Conservation (phyloP, 768 basidiomycete species). For the Russula vinacea region DNA sequence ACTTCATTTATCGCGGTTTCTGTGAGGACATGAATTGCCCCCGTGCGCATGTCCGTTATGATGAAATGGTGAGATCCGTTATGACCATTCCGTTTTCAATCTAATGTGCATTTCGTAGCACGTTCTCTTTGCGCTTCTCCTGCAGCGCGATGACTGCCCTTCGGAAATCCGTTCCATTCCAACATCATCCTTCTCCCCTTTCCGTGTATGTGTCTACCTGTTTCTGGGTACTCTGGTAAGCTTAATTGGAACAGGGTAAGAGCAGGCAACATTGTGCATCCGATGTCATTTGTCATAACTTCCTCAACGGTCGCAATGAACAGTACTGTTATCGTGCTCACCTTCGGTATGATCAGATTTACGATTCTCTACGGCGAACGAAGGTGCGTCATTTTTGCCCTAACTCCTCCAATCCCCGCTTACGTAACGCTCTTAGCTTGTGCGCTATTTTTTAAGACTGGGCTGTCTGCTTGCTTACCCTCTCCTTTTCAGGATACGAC, state of each 20-base stretch:
- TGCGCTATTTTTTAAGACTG: neutral
- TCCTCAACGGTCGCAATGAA: neutral
- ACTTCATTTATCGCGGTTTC: constrained; percentile 2
- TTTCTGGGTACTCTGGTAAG: neutral
- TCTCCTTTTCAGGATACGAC: neutral
- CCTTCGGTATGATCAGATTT: neutral
- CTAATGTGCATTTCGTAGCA: neutral
- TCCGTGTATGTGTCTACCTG: neutral
- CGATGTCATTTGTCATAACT: constrained; percentile 6
- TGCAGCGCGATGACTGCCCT: neutral
- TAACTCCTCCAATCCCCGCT: neutral
- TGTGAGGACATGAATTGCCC: neutral
- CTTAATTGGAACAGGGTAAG: neutral
- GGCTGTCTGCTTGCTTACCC: neutral
- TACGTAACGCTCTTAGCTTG: neutral
- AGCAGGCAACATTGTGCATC: neutral
- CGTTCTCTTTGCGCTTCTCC: constrained; percentile 1
- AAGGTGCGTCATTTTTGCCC: constrained; percentile 3
- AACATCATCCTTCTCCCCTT: neutral
- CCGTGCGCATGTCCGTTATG: constrained; percentile 3
- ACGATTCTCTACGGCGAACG: neutral
- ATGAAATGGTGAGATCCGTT: constrained; percentile 5
- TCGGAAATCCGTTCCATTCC: neutral
- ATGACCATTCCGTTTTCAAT: neutral
- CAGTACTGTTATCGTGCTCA: neutral